Evolutionary conservation across 768 basidiomycete genomes (phyloP), one percentile per base, ranked within the genome.

Genomic region (Goffeauzyma gilvescens): DNA sequence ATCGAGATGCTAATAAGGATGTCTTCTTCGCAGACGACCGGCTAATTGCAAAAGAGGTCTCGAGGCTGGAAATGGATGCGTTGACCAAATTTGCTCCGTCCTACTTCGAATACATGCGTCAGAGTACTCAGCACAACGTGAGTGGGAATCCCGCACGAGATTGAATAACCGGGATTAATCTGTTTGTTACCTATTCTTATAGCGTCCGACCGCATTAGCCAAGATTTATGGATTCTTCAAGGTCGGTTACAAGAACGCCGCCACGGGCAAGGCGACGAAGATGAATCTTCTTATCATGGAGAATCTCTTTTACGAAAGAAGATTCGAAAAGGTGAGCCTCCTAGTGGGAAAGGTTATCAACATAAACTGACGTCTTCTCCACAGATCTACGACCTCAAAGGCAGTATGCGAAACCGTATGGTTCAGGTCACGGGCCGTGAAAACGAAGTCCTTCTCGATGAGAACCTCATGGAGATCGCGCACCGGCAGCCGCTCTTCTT

Each of bases 271-370:
- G 57, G 73, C 78, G 2, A 83, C 80, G 6, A 76, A 87, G 52
- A 89, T 95, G 83, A 93, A 93, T 55, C 69, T 98, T 17, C 67
- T 96, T 27, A 83, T 98, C 37, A 96, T 95, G 90, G 93, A 98
- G 65, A 98, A 63, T 39, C 50, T 64, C 8, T 93, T 95, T 59
- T 89, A 93, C 61, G 83, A 89, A 50, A 73, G 83, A 42, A 75
- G 79, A 9, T 90, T 95, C 55, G 76, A 79, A 3, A 84, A 80
- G 71, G 85, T 83, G 28, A 39, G 50, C 38, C 4, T 4, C 6
- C 17, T 5, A 22, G 15, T 10, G n/a, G 14, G 13, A 27, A n/a
- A 15, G 32, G 13, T 17, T 12, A 33, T 24, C 41, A 7, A 8
- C 14, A 6, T 23, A 26, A 18, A 25, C 22, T 32, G 25, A 30